Evolutionary conservation across 257 asterid genomes (phyloP).

Genomic region (Plectranthus barbatus): DNA sequence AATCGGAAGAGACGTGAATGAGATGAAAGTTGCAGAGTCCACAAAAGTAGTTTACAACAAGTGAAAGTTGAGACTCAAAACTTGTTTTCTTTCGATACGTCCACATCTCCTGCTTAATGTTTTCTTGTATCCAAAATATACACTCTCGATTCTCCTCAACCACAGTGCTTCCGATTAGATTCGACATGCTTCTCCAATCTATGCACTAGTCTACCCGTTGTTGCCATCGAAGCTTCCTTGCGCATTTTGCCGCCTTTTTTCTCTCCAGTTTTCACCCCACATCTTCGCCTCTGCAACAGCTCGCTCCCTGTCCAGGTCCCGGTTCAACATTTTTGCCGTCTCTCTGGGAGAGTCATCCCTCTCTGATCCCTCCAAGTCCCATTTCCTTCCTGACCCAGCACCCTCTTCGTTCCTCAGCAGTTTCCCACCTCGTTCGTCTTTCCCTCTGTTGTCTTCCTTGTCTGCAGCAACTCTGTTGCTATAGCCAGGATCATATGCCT

Average conservation of each 20-base stretch:
- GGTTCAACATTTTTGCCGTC: conserved; percentile 51
- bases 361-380: conserved; percentile 78
- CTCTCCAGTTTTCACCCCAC: conserved; percentile 99
- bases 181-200: too few relatives aligned
- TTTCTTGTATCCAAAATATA: background rate
- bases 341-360: conserved; percentile 80
- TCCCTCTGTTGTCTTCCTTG: conserved; percentile 36
- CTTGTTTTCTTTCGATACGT: too few relatives aligned
- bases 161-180: too few relatives aligned
- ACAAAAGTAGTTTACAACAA: too few relatives aligned
- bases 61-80: too few relatives aligned
- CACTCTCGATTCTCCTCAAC: background rate
- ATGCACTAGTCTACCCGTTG: conserved; percentile 51
- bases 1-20: too few relatives aligned
- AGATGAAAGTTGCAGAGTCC: too few relatives aligned
- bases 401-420: conserved; percentile 68
- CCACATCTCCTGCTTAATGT: background rate
- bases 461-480: conserved; percentile 26
- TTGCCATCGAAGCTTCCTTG: conserved; percentile 57
- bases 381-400: conserved; percentile 59
- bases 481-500: conserved; percentile 50
- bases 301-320: conserved; percentile 79
- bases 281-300: conserved; percentile 97
- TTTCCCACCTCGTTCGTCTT: conserved; percentile 47
- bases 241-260: conserved; percentile 64